A percentile compares a stretch with the other conserved stretches of the same genome.
Conservation (phyloP, 805 yeast species). For the Zygoascus flipseniorum region DNA sequence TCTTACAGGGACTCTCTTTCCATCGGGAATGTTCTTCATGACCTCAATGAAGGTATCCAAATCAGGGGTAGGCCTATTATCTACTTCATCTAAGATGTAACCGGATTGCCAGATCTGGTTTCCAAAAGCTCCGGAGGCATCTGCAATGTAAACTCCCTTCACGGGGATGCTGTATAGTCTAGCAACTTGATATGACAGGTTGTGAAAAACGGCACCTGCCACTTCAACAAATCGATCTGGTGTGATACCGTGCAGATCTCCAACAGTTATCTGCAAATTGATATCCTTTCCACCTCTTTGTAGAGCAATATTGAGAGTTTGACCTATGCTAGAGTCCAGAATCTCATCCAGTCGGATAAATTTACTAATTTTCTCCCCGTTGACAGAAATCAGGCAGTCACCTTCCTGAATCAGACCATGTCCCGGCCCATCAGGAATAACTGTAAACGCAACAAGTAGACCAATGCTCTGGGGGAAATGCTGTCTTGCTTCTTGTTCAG, state of each 20-base stretch:
- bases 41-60: slow-evolving; percentile 70
- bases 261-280: slow-evolving; percentile 45
- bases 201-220: slow-evolving; percentile 81
- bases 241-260: slow-evolving; percentile 72
- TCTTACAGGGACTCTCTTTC: slow-evolving; percentile 57
- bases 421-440: slow-evolving; percentile 82
- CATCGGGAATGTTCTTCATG: slow-evolving; percentile 70
- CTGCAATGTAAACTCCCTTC: slow-evolving; percentile 70
- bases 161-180: slow-evolving; percentile 77
- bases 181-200: slow-evolving; percentile 82
- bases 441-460: slow-evolving; percentile 70
- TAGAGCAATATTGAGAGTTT: slow-evolving; percentile 45
- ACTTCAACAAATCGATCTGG: slow-evolving; percentile 76
- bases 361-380: slow-evolving; percentile 53
- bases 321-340: slow-evolving; percentile 62
- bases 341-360: slow-evolving; percentile 79
- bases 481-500: slow-evolving; percentile 61
- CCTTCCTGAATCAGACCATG: slow-evolving; percentile 70
- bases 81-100: slow-evolving; percentile 73
- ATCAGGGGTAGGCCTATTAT: slow-evolving; percentile 65
- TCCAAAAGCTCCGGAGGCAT: slow-evolving; percentile 67
- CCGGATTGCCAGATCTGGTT: slow-evolving; percentile 49
- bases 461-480: slow-evolving; percentile 71
- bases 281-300: slow-evolving; percentile 69
- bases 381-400: slow-evolving; percentile 69